phyloP scores from a whole-genome alignment of 2,329 filamentous ascomycete genomes.

The Penicillium palitans region DNA sequence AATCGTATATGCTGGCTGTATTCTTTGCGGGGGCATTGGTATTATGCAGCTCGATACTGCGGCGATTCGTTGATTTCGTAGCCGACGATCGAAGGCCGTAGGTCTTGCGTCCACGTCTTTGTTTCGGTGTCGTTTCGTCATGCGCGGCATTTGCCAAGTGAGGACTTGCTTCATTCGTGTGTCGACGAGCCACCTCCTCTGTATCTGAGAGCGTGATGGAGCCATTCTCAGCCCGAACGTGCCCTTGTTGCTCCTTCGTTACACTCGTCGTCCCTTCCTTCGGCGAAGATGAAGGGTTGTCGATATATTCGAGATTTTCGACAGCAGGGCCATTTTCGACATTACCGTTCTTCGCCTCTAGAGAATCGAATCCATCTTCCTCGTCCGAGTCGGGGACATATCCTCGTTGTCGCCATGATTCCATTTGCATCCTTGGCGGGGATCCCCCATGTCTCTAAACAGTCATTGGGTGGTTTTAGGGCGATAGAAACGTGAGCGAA shows the following conservation, averaged over 20 bases:
- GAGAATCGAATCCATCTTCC: constrained; percentile 44
- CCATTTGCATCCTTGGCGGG: constrained; percentile 41
- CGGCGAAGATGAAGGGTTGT: constrained; percentile 10
- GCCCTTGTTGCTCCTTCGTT: neutral
- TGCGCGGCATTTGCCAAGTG: neutral
- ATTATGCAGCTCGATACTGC: neutral
- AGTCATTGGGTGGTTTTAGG: constrained; percentile 25
- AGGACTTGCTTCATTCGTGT: neutral
- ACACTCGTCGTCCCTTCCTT: constrained; percentile 6
- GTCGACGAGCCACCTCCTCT: neutral
- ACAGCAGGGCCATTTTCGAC: constrained; percentile 9
- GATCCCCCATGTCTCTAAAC: constrained; percentile 39
- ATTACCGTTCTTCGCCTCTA: constrained; percentile 24
- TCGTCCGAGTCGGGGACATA: constrained; percentile 55
- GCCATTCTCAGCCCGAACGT: neutral
- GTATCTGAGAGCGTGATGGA: constrained; percentile 7
- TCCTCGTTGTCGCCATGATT: constrained; percentile 53
- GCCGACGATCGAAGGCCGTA: constrained; percentile 16
- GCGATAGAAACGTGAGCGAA: neutral
- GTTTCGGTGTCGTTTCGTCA: constrained; percentile 13
- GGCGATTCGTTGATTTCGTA: constrained; percentile 3
- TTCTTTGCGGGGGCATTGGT: constrained; percentile 8
- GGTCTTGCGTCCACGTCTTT: constrained; percentile 13
- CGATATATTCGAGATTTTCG: constrained; percentile 22
- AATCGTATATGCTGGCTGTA: constrained; percentile 28